Base-by-base conservation (phyloP, 2,329 filamentous ascomycete genomes). In the Erysiphe pulchra region DNA sequence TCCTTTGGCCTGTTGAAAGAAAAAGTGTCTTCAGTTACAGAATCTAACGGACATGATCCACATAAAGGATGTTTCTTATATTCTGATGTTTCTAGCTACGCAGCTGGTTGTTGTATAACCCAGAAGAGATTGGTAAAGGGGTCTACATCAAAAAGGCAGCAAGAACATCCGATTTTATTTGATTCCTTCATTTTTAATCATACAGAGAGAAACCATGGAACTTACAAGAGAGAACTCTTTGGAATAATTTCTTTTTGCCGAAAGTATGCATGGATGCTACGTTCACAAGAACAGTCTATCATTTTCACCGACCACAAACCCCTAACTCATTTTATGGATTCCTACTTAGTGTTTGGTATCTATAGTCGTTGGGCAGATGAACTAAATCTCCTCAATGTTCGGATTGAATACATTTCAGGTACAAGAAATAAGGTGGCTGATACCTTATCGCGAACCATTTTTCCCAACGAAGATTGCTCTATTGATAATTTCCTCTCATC, bases 51-150 rank as follows among this genome's bases (percentile, higher is more conserved):
- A 31, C 30, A 43, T 43, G 41, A 43, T 33, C 41, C 41, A 38
- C 61, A 61, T 2, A 36, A 36, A 16, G 20, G 24, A n/a, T 42
- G 24, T n/a, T 24, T 42, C 18, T 17, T 43, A 20, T 33, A 43
- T 32, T 17, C 30, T 17, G 41, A 43, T 32, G 30, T 43, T 16
- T 43, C 41, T 16, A 8, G 41, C 16, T 44, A 20, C n/a, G 42
- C 34, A 11, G 42, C 42, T 1, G 42, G 32, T 3, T 44, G 31
- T 28, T 37, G 33, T 34, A 37, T 44, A 36, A 44, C 42, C 12
- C 42, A 44, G 20, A 44, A 36, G 17, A 18, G 32, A 24, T 36
- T 34, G 31, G 18, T 36, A 36, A 24, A 36, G 4, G 42, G 42
- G 4, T 36, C 31, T 20, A 20, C 16, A 36, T 36, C 16, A n/a